Conservation (phyloP, 2,329 filamentous ascomycete genomes). For the Bertia moriformis region DNA sequence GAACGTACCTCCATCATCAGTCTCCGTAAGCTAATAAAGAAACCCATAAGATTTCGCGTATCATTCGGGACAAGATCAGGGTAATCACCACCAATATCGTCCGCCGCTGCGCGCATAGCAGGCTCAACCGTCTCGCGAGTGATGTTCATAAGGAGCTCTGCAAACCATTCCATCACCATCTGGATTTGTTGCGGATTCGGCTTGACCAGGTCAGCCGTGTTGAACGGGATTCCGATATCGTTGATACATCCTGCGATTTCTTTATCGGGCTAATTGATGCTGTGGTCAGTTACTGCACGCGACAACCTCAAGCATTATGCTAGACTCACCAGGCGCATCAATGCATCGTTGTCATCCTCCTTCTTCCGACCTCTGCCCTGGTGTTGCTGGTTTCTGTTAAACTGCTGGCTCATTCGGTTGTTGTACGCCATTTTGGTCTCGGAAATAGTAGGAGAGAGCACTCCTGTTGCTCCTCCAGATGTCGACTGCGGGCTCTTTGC, state of each 20-base stretch:
- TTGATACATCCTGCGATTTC: constrained; percentile 96
- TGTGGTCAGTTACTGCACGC: no score
- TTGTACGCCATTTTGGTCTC: constrained; percentile 28
- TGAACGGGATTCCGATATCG: constrained; percentile 87
- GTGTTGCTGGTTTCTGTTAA: constrained; percentile 26
- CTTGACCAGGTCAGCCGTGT: constrained; percentile 74
- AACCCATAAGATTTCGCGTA: constrained; percentile 87
- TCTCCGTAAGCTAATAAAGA: constrained; percentile 71
- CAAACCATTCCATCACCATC: constrained; percentile 96
- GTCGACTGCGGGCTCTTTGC: not conserved
- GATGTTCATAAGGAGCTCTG: constrained; percentile 81
- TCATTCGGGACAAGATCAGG: constrained; percentile 74
- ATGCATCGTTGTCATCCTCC: constrained; percentile 39
- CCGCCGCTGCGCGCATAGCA: constrained; percentile 81
- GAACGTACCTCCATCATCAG: constrained; percentile 52
- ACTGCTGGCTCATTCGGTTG: constrained; percentile 33
- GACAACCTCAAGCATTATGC: constrained; percentile 3
- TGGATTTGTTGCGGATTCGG: constrained; percentile 90
- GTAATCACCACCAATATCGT: constrained; percentile 73
- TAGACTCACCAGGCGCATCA: constrained; percentile 35
- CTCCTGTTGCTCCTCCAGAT: no score
- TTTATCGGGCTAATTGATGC: constrained; percentile 32
- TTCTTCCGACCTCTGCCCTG: constrained; percentile 32
- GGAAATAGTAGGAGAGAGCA: no score
- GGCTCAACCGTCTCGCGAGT: constrained; percentile 88